These are phyloP conservation scores for Xerocomus potaroensis DNA, from an alignment of 768 basidiomycete species.

Conservation along the genomic window DNA sequence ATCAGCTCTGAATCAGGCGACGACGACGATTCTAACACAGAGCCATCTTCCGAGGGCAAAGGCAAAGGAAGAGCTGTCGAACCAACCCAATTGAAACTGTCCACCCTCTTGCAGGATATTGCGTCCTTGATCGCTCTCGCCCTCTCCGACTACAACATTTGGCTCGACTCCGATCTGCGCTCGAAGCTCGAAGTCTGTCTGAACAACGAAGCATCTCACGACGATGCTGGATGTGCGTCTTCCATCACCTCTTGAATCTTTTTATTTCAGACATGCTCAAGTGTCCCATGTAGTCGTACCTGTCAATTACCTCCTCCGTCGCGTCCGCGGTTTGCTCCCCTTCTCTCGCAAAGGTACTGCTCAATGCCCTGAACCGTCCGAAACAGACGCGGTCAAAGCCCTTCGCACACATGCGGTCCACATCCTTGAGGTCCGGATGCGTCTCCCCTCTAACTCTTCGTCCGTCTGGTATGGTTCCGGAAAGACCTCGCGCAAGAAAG, in stretches of 20 bases:
- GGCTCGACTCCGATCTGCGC: constrained; percentile 55
- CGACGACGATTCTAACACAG: not conserved
- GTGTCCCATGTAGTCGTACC: constrained; percentile 48
- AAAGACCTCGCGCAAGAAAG: constrained; percentile 28
- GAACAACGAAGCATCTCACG: constrained; percentile 4
- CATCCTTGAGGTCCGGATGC: constrained; percentile 57
- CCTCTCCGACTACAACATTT: constrained; percentile 68
- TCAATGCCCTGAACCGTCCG: constrained; percentile 24
- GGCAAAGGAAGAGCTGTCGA: constrained; percentile 20
- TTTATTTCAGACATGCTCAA: constrained; percentile 6
- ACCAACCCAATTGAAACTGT: constrained; percentile 12
- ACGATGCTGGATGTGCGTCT: constrained; percentile 48
- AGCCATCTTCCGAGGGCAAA: constrained; percentile 21
- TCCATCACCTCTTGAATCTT: not conserved
- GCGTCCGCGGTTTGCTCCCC: constrained; percentile 20
- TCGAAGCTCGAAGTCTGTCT: constrained; percentile 39
- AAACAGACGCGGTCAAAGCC: constrained; percentile 53
- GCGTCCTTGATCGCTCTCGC: constrained; percentile 51
- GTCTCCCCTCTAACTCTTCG: constrained; percentile 35
- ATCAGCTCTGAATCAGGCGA: constrained; percentile 3
- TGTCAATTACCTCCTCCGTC: constrained; percentile 49
- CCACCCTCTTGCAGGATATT: constrained; percentile 40
- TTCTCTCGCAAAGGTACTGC: not conserved
- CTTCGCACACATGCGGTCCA: constrained; percentile 47
- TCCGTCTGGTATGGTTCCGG: constrained; percentile 35